Evolutionary conservation across 345 rosid species (phyloP), one percentile per base, ranked within the genome.

Genomic region (Eutrema japonicum): DNA sequence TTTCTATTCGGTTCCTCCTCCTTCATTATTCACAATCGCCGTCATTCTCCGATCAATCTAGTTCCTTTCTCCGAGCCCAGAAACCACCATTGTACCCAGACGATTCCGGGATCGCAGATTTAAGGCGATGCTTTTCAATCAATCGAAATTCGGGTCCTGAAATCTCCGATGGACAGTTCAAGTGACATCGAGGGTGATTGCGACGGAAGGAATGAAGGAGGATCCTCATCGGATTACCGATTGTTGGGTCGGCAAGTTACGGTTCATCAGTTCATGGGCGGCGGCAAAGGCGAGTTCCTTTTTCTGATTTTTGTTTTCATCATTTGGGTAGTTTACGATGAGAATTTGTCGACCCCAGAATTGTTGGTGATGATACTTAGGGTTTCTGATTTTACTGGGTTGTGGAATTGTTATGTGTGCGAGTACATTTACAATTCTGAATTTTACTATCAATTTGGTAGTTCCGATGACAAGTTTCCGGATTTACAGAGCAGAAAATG

Each of bases 261-360:
- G 32, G 68, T 82, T 74, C 85, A 82, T 70, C 78, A 77, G 79
- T 75, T 83, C 73, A 82, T 80, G 85, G 85, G 83, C 11, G 85
- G 85, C 54, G 85, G 85, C 59, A 82, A 68, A 79, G 79, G 85
- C 72, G 48, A 67, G 71, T 66, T 36, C 35, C 14, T 40, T 29
- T 32, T 5, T 37, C 63, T 0, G 10, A 27, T 18, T 7, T 35
- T 36, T 43, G 1, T 7, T 45, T 49, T 37, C 50, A 58, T 30
- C 32, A 3, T 13, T 64, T 64, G 26, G 26, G 13, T 29, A 13
- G 38, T 68, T 67, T 52, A 33, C 3, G 64, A 51, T 68, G 33
- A 42, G 11, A 50, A 0, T 18, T 41, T 12, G 30, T 32, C 11
- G 14, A 71, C 12, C 16, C 1, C 1, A 29, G 32, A 49, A 18